Conservation (phyloP, 2,329 filamentous ascomycete species). For the Trichoderma sp. region DNA sequence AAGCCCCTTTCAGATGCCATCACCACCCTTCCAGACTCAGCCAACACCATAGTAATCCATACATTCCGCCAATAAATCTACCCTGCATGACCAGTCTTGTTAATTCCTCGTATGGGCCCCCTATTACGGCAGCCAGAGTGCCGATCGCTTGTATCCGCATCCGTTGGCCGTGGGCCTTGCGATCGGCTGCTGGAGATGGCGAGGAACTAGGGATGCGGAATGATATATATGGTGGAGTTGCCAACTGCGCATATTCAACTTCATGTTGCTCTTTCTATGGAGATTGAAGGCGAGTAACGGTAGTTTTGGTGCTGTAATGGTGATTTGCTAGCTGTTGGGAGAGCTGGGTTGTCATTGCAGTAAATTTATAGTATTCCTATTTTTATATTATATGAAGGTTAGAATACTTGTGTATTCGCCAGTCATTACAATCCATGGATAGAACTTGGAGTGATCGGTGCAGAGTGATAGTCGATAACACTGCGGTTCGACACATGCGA, state of each 20-base stretch:
- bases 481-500: neutral
- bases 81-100: neutral
- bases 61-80: neutral
- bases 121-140: neutral
- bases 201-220: neutral
- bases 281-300: neutral
- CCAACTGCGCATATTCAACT: neutral
- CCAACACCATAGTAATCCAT: neutral
- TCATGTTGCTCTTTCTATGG: neutral
- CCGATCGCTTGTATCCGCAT: constrained; percentile 11
- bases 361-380: fast-evolving
- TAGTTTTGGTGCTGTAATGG: neutral
- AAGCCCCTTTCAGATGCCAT: neutral
- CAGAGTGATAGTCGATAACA: neutral
- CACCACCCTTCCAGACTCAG: neutral
- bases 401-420: too few species aligned
- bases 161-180: neutral
- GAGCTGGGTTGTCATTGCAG: too few species aligned
- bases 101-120: neutral
- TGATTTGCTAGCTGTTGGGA: neutral
- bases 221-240: neutral
- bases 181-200: constrained; percentile 3
- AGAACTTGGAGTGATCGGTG: neutral
- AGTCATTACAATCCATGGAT: too few species aligned
- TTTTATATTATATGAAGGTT: neutral